Evolutionary conservation across 768 basidiomycete species (phyloP), one percentile per base, ranked within the genome.

Genomic region (Daedaleopsis nitida): DNA sequence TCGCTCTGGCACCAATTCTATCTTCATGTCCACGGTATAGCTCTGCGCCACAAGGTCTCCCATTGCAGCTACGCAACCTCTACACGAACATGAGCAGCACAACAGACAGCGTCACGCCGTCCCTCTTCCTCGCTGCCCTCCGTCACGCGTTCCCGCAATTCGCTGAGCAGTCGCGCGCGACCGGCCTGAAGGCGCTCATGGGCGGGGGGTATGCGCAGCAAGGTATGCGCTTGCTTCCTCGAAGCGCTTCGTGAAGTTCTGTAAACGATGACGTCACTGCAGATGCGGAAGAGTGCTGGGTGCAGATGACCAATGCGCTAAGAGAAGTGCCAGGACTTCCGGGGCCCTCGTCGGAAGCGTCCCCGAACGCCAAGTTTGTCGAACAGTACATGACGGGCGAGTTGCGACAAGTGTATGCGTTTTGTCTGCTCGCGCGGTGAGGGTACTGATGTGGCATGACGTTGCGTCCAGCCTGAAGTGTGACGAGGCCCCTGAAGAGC

Each of bases 211-310:
- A 87, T 68, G 88, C 95, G 1, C 97, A 98, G 72, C 96, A 98
- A 83, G 83, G 78, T 81, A 39, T 37, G 65, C 34, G 17, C 1
- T 12, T 27, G 23, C 23, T 13, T n/a, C 23, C 5, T 12, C 13
- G 17, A 42, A 42, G 39, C 2, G 10, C 21, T 27, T 19, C 6
- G 10, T n/a, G n/a, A n/a, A n/a, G n/a, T n/a, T n/a, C n/a, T n/a
- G 37, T 37, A 23, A 23, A 1, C 21, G 32, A 23, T 51, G 44
- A 32, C 43, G 24, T 48, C 16, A 9, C 27, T 24, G n/a, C 52
- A 82, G 93, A 97, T 69, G 94, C 94, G 19, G 95, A 96, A 70
- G 94, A 97, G 73, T 96, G 94, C 67, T 95, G 89, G 79, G 81
- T 79, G 9, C 84, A 88, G 55, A 86, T 96, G 61, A 77, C 91